Conservation (phyloP, 2,329 filamentous ascomycete species). For the Aureobasidium leucospermi region DNA sequence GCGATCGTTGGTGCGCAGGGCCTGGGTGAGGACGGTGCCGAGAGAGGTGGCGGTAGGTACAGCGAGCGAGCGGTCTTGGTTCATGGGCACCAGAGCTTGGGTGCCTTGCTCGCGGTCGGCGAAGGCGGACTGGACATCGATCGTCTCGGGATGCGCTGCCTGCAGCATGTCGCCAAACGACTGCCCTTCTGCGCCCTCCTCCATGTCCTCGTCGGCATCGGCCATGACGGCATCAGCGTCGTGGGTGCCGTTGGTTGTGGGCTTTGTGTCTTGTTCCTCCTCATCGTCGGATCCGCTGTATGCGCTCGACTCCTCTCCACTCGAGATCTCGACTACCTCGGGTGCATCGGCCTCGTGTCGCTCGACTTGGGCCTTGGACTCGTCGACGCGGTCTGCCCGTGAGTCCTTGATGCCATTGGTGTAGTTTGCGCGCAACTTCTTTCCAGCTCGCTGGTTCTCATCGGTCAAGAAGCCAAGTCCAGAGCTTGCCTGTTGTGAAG, state of each 20-base stretch:
- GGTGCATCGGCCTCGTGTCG: constrained; percentile 38
- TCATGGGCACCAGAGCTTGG: constrained; percentile 36
- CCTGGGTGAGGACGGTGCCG: constrained; percentile 86
- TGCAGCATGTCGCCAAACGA: constrained; percentile 84
- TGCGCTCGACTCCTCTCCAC: constrained; percentile 31
- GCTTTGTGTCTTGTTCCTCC: constrained; percentile 18
- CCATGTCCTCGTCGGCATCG: constrained; percentile 25
- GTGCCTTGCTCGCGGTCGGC: constrained; percentile 37
- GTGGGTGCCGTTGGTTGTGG: constrained; percentile 2
- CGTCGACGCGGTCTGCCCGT: constrained; percentile 48
- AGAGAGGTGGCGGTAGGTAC: constrained; percentile 71
- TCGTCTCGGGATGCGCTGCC: constrained; percentile 58
- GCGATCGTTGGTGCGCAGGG: constrained; percentile 83
- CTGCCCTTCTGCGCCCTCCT: constrained; percentile 44
- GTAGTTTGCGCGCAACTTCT: constrained; percentile 37
- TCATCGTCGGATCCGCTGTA: constrained; percentile 28
- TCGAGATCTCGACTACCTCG: constrained; percentile 43
- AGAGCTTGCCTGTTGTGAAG: constrained; percentile 25
- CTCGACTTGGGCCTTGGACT: constrained; percentile 49
- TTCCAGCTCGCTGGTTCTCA: constrained; percentile 28
- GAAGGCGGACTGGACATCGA: constrained; percentile 63
- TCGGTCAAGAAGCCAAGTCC: constrained; percentile 29
- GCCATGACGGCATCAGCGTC: constrained; percentile 18
- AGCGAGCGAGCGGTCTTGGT: constrained; percentile 43
- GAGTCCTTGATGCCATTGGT: constrained; percentile 47